Base-by-base conservation (phyloP, 2,329 filamentous ascomycete genomes). In the Curvularia sp. region DNA sequence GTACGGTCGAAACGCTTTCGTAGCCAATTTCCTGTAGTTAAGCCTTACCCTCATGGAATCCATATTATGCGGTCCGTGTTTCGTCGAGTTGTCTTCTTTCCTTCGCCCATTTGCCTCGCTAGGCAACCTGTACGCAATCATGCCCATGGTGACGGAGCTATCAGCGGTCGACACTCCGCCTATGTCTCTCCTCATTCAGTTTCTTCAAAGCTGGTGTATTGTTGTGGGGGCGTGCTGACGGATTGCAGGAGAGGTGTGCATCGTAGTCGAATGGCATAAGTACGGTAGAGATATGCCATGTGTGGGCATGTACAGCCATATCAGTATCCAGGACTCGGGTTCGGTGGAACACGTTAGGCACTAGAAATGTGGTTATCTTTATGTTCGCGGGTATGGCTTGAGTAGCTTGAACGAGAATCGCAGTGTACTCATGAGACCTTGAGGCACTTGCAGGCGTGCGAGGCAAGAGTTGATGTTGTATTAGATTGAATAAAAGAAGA, bases 1-100 rank as follows among this genome's bases (percentile, higher is more conserved):
- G 77, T 91, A 91, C 0, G 89, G 89, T 0, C 89, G 86, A 30
- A 79, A 72, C 84, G 86, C 88, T 48, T 86, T 82, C 26, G 7
- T 49, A n/a, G 10, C 30, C 9, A 42, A 15, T 5, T 53, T 22
- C 18, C 22, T 44, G 10, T 9, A 41, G 10, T 38, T 6, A 9
- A 38, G 42, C 15, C 22, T 31, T 30, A 44, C 28, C 5, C 33
- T 38, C 49, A 12, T 30, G 8, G 10, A 26, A 7, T 49, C 38
- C 5, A 22, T 33, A 8, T 53, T 15, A 4, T 53, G 38, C 0
- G 38, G 38, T 38, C 35, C 43, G 9, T 13, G 18, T 6, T 49
- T 8, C 26, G 43, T 41, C n/a, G 20, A 4, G 13, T 43, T 35
- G 10, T 18, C 43, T 15, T 18, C 28, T 18, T 42, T 43, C 28